Evolutionary conservation across 108 stramenopile species (phyloP).

Genomic region (Cyclotella atomus): DNA sequence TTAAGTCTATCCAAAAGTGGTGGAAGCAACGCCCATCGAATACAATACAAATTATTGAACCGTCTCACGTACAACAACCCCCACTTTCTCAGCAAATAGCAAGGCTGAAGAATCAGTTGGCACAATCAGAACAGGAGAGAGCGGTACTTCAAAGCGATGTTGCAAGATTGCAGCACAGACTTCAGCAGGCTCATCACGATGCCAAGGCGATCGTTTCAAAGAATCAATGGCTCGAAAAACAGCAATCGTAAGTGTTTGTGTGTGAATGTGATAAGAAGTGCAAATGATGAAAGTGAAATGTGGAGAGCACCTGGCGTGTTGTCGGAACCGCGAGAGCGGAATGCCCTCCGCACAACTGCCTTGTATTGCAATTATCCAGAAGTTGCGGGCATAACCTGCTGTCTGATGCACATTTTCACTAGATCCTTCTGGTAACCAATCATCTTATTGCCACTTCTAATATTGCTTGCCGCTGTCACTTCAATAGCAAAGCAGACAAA

Average conservation of each 20-base stretch:
- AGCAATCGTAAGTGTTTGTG: constrained; percentile 16
- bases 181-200: constrained; percentile 31
- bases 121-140: constrained; percentile 40
- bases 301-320: too few species aligned
- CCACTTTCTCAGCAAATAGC: constrained; percentile 18
- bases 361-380: too few species aligned
- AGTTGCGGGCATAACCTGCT: too few species aligned
- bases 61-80: constrained; percentile 20
- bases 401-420: too few species aligned
- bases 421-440: not conserved
- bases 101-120: constrained; percentile 30
- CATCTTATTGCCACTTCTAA: not conserved
- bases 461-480: not conserved
- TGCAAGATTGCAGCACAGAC: constrained; percentile 19
- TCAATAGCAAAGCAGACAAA: constrained; percentile 12
- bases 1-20: constrained; percentile 41
- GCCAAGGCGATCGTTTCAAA: constrained; percentile 19
- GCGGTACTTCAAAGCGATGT: constrained; percentile 22
- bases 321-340: too few species aligned
- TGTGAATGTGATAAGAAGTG: not conserved
- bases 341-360: too few species aligned
- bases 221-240: constrained; percentile 36
- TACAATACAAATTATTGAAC: constrained; percentile 28
- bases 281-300: not conserved
- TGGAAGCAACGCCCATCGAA: constrained; percentile 34